Evolutionary conservation across 1,284 basidiomycete genomes (phyloP), one percentile per base, ranked within the genome.

Genomic region (Lentinula novae-zelandiae): DNA sequence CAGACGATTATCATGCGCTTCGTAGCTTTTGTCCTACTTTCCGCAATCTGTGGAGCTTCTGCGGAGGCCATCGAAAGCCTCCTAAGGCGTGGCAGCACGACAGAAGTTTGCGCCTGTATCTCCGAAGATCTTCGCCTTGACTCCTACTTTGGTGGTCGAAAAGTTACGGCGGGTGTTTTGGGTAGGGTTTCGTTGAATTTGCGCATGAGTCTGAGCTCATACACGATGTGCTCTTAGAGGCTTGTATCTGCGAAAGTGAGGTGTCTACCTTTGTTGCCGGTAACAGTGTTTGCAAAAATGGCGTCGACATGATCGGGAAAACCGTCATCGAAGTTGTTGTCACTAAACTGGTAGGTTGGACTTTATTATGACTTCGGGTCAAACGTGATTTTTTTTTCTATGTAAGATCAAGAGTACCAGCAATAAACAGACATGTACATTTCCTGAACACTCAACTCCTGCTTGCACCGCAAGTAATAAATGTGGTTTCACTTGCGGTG

Each of bases 401-500:
- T 27, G 27, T 17, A 17, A 66, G 66, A 63, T 67, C 55, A 50
- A 60, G 48, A n/a, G 15, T 8, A 59, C 61, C 38, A 20, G n/a
- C 20, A 36, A 53, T 17, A 52, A 60, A 17, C 9, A 61, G 15
- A 40, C 63, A 51, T 70, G 68, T 57, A 57, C 58, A 1, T 67
- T 65, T 51, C 67, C 67, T 7, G 42, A 49, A 5, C 31, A 66
- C 57, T 50, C 64, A 8, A 38, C 22, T 4, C 58, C 67, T 8
- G 2, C 27, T 1, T 69, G 67, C 58, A 52, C 48, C 7, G 40
- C 54, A 20, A 12, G 17, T 7, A 60, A 65, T 52, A 63, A 63
- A 38, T 70, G 68, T 62, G 62, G 58, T 22, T 68, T 65, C 57
- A 46, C n/a, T n/a, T 70, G 67, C 61, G 20, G 48, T 9, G 44